Evolutionary conservation across 2,329 filamentous ascomycete species (phyloP), one percentile per base, ranked within the genome.

Genomic region (Talaromyces sp.): DNA sequence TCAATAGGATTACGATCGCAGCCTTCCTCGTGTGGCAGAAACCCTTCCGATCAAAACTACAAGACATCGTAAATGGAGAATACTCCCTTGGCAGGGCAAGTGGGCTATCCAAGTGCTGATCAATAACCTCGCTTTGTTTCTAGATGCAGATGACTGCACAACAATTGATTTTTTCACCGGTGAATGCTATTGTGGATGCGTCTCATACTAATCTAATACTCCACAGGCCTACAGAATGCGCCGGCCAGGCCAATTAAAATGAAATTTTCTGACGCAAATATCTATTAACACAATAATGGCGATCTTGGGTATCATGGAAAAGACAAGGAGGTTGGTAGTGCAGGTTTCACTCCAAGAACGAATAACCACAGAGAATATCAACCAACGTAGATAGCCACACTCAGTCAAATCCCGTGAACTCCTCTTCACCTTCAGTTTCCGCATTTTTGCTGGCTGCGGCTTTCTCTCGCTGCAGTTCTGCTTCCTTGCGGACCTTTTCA

Each of bases 401-500:
- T 57, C 43, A 61, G 38, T 62, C 60, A 35, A 62, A 62, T 13
- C 60, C 60, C 14, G 82, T 70, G 72, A 88, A 88, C 63, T 85
- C 82, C 26, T 82, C 81, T 4, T 78, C 80, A 24, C 55, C 64
- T 32, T 63, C 70, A 26, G 66, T 9, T n/a, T 24, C 19, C 4
- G 43, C 26, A 29, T 50, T 31, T 29, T 59, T 52, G 4, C 56
- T 26, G 13, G 54, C 54, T 19, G 59, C 52, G 27, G 52, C 41
- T 13, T 46, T 50, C 4, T 64, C 65, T 51, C 69, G 62, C 57
- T 70, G 56, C 55, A 71, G 65, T 56, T 74, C 70, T 60, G 87
- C 89, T 73, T 82, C 78, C 69, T 72, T 77, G 67, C 86, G 80
- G n/a, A 93, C 82, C 69, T 87, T 76, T 26, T 80, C 79, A 55